Conservation (phyloP, 352 stramenopile genomes). For the Globisporangium middletonii region DNA sequence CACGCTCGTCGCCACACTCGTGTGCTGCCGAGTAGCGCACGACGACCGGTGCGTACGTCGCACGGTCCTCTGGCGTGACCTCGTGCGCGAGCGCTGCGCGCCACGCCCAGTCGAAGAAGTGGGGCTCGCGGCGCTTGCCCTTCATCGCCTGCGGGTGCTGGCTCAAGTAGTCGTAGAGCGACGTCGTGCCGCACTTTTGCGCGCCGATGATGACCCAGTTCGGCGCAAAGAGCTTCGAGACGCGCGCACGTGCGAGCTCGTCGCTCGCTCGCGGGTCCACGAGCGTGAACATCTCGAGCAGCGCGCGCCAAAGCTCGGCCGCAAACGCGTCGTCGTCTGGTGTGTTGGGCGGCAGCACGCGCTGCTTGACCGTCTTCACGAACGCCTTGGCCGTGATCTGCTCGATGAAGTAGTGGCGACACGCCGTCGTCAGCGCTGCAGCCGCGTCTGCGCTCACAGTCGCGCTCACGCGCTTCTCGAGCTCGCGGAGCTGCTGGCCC, state of each 20-base stretch:
- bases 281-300: constrained; percentile 37
- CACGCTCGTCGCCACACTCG: constrained; percentile 1
- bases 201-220: constrained; percentile 57
- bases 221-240: constrained; percentile 22
- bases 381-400: constrained; percentile 46
- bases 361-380: constrained; percentile 16
- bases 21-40: constrained; percentile 10
- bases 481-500: constrained; percentile 18
- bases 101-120: constrained; percentile 69
- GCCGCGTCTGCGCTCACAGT: constrained; percentile 15
- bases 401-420: constrained; percentile 55
- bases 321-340: constrained; percentile 7
- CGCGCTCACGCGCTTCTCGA: constrained; percentile 23
- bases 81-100: constrained; percentile 21
- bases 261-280: constrained; percentile 30
- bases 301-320: constrained; percentile 19
- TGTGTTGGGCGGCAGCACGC: background rate
- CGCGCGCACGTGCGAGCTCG: constrained; percentile 20
- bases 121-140: constrained; percentile 55
- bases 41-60: constrained; percentile 21
- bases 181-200: constrained; percentile 65
- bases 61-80: constrained; percentile 20
- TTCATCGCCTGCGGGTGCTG: constrained; percentile 87
- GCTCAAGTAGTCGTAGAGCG: constrained; percentile 49
- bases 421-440: constrained; percentile 21